These are phyloP conservation scores for Stenogyne calaminthoides DNA, from an alignment of 305 asterid species.

Conservation along the genomic window DNA sequence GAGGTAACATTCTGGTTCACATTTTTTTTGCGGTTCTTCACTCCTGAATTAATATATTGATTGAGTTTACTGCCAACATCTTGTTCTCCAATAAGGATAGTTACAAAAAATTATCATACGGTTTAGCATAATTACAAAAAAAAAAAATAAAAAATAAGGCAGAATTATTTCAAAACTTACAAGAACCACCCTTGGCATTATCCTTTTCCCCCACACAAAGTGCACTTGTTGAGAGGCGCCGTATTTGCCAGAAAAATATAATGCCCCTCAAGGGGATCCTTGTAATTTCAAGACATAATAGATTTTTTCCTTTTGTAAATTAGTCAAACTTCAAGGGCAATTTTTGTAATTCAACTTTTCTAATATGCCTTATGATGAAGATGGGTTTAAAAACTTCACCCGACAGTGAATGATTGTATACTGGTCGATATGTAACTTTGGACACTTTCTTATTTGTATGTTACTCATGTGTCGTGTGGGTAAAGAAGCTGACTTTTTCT, in stretches of 20 bases:
- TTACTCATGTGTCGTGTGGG: background rate
- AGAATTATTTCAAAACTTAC: background rate
- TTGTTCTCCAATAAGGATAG: background rate
- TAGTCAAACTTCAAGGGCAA: background rate
- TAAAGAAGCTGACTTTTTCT: background rate
- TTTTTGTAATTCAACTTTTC: too few species aligned
- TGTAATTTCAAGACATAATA: background rate
- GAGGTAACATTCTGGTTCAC: constrained; percentile 48
- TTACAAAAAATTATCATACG: background rate
- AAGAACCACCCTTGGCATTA: background rate
- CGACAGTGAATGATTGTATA: background rate
- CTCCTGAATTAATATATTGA: background rate
- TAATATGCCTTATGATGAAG: too few species aligned
- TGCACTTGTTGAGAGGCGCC: background rate
- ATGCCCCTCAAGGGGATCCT: background rate
- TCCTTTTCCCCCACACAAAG: background rate
- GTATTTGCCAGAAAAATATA: background rate
- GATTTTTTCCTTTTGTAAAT: background rate
- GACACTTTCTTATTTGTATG: background rate
- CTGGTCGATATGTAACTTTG: background rate
- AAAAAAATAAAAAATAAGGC: background rate
- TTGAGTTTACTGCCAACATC: background rate
- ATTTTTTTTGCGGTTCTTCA: constrained; percentile 18
- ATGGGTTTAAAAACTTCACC: too few species aligned
- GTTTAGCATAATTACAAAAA: background rate